Base-by-base conservation (phyloP, 2,329 filamentous ascomycete genomes). In the Exophiala sp. region DNA sequence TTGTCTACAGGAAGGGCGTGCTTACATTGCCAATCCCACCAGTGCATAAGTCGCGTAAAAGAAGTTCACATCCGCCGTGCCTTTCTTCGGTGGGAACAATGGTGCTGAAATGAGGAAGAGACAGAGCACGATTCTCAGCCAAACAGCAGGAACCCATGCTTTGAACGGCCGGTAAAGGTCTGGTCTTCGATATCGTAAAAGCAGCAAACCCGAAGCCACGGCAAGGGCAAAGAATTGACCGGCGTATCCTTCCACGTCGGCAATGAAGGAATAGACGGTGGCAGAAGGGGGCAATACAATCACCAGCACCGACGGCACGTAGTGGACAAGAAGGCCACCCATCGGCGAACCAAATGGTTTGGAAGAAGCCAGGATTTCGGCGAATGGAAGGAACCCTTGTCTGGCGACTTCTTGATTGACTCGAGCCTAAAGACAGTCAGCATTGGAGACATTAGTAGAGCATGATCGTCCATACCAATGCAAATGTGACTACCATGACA, bases 331-430 rank as follows among this genome's bases (percentile, higher is more conserved):
- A 0, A 88, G 72, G 0, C 83, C 84, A 0, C 83, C 83, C 1
- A 86, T 64, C 0, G 85, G 84, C 0, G 83, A 79, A 34, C 77
- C 75, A 58, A 86, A 86, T 0, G 84, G 85, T 18, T 73, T 74
- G 0, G 82, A 83, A 0, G 82, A 83, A 0, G 84, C 80, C 0
- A 86, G 68, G 1, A 78, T 53, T 5, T 70, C 70, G 0, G 81
- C 74, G 49, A 76, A 86, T 0, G 85, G 84, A 0, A 88, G 71
- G 49, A 88, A 81, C 0, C 85, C 84, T 60, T 86, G 81, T 14
- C 82, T 73, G 2, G 83, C 84, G 46, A 88, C 80, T 62, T 88
- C 83, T 62, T 87, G 83, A 58, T 86, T 86, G 2, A 86, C 66
- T 2, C 83, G 78, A 3, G 82, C 78, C 80, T 85, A 50, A 24